phyloP scores from a whole-genome alignment of 306 rosid species.

The Ziziphus jujuba region DNA sequence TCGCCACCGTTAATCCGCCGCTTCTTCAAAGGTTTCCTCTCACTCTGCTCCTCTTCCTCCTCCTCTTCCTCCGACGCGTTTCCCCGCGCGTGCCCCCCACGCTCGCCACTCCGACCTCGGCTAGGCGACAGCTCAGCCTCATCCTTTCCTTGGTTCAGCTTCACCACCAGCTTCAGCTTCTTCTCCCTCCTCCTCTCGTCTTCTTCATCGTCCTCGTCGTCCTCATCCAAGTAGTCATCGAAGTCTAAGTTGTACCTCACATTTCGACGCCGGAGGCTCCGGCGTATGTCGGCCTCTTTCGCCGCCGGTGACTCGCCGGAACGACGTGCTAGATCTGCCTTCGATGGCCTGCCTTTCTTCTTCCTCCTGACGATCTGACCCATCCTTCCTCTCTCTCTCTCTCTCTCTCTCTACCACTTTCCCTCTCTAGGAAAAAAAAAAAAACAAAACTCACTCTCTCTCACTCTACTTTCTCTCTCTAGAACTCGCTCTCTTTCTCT shows the following conservation, averaged over 20 bases:
- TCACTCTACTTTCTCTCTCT: constrained; percentile 41
- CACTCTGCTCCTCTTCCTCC: constrained; percentile 36
- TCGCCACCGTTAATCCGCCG: constrained; percentile 38
- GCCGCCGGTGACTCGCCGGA: constrained; percentile 45
- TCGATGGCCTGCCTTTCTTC: constrained; percentile 98
- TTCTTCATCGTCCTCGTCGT: constrained; percentile 71
- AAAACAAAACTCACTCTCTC: constrained; percentile 12
- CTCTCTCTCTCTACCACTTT: not conserved
- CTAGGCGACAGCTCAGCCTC: constrained; percentile 27
- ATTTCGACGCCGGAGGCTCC: constrained; percentile 89
- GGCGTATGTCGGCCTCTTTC: constrained; percentile 52
- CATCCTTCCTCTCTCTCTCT: constrained; percentile 40
- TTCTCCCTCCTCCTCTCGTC: constrained; percentile 70
- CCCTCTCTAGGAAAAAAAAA: not conserved
- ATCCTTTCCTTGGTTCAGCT: constrained; percentile 61
- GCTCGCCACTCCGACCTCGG: constrained; percentile 36
- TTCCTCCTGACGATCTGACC: constrained; percentile 99
- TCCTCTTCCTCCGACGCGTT: constrained; percentile 32
- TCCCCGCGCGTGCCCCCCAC: constrained; percentile 43
- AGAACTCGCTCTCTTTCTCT: constrained; percentile 26
- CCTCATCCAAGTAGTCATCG: constrained; percentile 78
- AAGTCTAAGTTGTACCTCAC: constrained; percentile 84
- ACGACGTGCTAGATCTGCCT: constrained; percentile 95
- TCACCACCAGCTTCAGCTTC: constrained; percentile 85
- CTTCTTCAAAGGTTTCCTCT: constrained; percentile 51